Evolutionary conservation across 306 rosid genomes (phyloP).

Genomic region (Oxytropis ochrocephala): DNA sequence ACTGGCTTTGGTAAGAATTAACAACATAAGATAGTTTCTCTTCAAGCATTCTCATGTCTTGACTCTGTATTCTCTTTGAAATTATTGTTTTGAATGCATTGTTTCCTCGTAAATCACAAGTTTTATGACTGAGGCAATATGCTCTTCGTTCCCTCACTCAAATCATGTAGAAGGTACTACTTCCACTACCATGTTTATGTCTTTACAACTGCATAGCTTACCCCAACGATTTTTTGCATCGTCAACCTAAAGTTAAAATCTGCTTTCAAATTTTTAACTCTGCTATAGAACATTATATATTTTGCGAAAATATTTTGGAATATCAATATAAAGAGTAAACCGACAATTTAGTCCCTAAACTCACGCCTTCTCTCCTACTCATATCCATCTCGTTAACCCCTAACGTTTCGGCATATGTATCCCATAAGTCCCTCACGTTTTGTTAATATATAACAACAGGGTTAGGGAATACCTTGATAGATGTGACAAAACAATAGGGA

Average conservation of each 20-base stretch:
- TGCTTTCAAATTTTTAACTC: neutral
- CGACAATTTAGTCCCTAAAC: too few relatives aligned
- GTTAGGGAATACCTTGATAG: too few relatives aligned
- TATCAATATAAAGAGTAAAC: neutral
- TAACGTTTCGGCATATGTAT: too few relatives aligned
- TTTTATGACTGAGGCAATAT: neutral
- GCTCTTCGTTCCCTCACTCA: neutral
- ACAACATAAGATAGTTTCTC: neutral
- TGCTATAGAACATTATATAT: neutral
- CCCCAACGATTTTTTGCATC: neutral
- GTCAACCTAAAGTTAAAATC: neutral
- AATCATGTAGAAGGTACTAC: constrained; percentile 9
- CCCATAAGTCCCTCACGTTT: too few relatives aligned
- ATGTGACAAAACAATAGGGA: too few relatives aligned
- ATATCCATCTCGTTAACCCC: too few relatives aligned
- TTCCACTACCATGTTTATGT: neutral
- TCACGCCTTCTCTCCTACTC: too few relatives aligned
- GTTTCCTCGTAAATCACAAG: constrained; percentile 12
- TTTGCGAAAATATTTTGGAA: neutral
- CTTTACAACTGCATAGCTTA: neutral
- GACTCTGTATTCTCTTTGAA: neutral
- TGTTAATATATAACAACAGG: too few relatives aligned
- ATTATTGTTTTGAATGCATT: neutral
- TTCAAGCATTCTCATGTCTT: neutral
- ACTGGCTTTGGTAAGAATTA: neutral